Base-by-base conservation (phyloP, 1,284 basidiomycete species). In the Cutaneotrichosporon sp. region DNA sequence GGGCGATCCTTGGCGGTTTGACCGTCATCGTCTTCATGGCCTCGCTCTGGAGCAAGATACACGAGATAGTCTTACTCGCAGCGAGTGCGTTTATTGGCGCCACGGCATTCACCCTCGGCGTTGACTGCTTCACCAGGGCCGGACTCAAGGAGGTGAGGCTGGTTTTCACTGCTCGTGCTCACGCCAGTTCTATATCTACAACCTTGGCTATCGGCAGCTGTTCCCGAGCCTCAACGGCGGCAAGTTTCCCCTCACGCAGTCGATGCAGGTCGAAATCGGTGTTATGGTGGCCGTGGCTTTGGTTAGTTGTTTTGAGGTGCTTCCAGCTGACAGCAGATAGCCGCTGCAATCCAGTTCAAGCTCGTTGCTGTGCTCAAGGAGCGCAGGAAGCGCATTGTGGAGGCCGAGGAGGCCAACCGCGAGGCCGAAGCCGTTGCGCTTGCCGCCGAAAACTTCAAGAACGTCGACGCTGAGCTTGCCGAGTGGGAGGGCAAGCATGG, bases 221-320 rank as follows among this genome's bases (percentile, higher is more conserved):
- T 96, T 94, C 75, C 83, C 86, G 13, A 86, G 84, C 62, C 89
- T 83, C 62, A 72, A 80, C 56, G 83, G 85, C 60, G 77, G 80
- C 55, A 88, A 87, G 40, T 94, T 89, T 65, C 88, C 88, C 10
- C 83, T 94, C 51, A 83, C 86, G 4, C 89, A 92, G 68, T 85
- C 85, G 8, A 96, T 94, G 88, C 81, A 90, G 70, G 91, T 97
- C 62, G 91, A 97, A 70, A 81, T 97, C 23, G 92, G 91, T 39
- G 82, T 96, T 48, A 84, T 90, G 2, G 80, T 88, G 17, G 81
- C 88, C 5, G 78, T 93, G 36, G 73, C 77, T 23, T 47, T 74
- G 60, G 66, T 77, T 62, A 57, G 71, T 62, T 46, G 17, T 13
- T 17, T 4, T 9, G 12, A n/a, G 30, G 21, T 15, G 4, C 4